phyloP scores from a whole-genome alignment of 2,329 filamentous ascomycete species.

The Ilyonectria sp. region DNA sequence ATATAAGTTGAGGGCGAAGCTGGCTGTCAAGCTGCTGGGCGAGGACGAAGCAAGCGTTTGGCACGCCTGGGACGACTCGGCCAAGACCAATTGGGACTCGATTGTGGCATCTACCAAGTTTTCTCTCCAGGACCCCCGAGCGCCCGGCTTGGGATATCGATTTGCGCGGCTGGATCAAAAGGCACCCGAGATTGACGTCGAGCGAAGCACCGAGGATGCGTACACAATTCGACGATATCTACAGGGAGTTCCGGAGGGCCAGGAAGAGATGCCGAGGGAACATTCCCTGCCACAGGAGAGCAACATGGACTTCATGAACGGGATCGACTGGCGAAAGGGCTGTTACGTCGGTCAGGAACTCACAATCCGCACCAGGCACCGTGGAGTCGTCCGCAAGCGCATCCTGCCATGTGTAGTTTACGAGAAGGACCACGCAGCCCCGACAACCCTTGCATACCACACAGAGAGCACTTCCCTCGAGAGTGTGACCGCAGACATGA shows the following conservation, averaged over 20 bases:
- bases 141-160: conserved; percentile 70
- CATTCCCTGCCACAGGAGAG: conserved; percentile 86
- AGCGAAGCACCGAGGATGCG: conserved; percentile 65
- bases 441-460: conserved; percentile 64
- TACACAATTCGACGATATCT: conserved; percentile 87
- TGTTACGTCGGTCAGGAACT: conserved; percentile 98
- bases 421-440: conserved; percentile 57
- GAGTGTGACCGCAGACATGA: conserved; percentile 52
- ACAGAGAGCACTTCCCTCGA: conserved; percentile 48
- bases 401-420: conserved; percentile 87
- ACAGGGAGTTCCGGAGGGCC: conserved; percentile 87
- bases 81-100: conserved; percentile 38
- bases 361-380: conserved; percentile 95
- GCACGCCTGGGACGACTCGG: conserved; percentile 78
- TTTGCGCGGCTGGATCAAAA: conserved; percentile 55
- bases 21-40: conserved; percentile 77
- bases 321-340: conserved; percentile 93
- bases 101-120: conserved; percentile 48
- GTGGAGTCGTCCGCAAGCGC: conserved; percentile 92
- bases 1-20: conserved; percentile 88
- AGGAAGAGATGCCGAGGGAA: conserved; percentile 80
- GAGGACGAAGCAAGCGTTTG: conserved; percentile 78
- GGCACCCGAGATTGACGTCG: conserved; percentile 58
- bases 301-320: conserved; percentile 89
- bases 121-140: conserved; percentile 66